phyloP scores from a whole-genome alignment of 257 asterid genomes.

The Handroanthus guayacan region DNA sequence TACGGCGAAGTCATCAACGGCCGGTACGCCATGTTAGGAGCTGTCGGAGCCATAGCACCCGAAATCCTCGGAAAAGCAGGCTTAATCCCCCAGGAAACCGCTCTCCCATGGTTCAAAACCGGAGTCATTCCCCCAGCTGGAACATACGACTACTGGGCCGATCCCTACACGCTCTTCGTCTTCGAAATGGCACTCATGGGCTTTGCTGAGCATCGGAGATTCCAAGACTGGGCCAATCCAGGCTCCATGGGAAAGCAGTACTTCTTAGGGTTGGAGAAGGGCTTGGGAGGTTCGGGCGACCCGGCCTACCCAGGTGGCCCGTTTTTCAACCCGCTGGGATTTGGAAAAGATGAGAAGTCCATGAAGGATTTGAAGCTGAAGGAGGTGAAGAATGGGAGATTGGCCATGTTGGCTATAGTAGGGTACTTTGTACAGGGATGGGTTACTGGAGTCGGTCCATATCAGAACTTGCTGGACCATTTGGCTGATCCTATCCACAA shows the following conservation, averaged over 20 bases:
- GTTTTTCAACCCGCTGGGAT: slow-evolving; percentile 82
- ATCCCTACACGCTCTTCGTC: slow-evolving; percentile 79
- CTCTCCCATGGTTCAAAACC: slow-evolving; percentile 96
- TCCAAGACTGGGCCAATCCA: slow-evolving; percentile 87
- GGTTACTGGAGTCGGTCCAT: slow-evolving; percentile 92
- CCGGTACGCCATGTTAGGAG: slow-evolving; percentile 89
- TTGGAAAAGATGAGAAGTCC: slow-evolving; percentile 84
- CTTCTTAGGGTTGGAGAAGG: slow-evolving; percentile 85
- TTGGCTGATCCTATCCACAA: slow-evolving; percentile 93
- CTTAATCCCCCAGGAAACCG: slow-evolving; percentile 81
- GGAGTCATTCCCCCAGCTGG: slow-evolving; percentile 96
- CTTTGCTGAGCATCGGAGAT: slow-evolving; percentile 90
- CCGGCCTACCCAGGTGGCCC: slow-evolving; percentile 90
- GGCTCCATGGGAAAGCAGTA: slow-evolving; percentile 94
- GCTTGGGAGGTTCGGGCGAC: slow-evolving; percentile 74
- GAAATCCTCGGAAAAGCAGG: slow-evolving; percentile 88
- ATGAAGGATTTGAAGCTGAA: slow-evolving; percentile 81
- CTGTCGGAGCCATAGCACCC: slow-evolving; percentile 85
- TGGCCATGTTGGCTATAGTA: slow-evolving; percentile 95
- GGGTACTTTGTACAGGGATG: slow-evolving; percentile 81
- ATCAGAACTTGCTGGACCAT: slow-evolving; percentile 84
- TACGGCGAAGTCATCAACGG: slow-evolving; percentile 93
- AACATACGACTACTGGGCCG: slow-evolving; percentile 93
- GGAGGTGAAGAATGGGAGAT: slow-evolving; percentile 91
- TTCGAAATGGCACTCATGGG: slow-evolving; percentile 92